A percentile compares a stretch with the other conserved stretches of the same genome.
phyloP scores from a whole-genome alignment of 2,329 filamentous ascomycete genomes.

The Pleomassaria siparia region DNA sequence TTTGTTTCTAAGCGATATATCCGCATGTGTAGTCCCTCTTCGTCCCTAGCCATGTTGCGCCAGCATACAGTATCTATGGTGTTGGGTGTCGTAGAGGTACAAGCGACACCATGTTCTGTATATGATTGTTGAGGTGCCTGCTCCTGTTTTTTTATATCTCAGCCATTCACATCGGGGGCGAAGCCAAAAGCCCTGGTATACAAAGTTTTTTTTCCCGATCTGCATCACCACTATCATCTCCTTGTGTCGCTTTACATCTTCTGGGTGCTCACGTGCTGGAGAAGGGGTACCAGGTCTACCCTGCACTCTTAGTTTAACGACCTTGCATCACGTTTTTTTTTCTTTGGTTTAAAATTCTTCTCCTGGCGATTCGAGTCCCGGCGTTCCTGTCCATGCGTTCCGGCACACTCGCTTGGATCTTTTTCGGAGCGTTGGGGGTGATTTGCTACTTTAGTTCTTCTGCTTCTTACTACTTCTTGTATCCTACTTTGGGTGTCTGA shows the following conservation, averaged over 20 bases:
- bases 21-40: background rate
- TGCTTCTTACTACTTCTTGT: slow-evolving; percentile 21
- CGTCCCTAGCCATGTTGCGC: background rate
- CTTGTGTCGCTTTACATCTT: slow-evolving; percentile 16
- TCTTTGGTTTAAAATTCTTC: slow-evolving; percentile 13
- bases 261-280: slow-evolving; percentile 20
- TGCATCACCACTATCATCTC: slow-evolving; percentile 2
- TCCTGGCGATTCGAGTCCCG: slow-evolving; percentile 10
- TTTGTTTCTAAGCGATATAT: background rate
- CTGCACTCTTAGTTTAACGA: slow-evolving; percentile 31
- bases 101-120: slow-evolving; percentile 24
- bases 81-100: slow-evolving; percentile 14
- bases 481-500: slow-evolving; percentile 20
- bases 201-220: background rate
- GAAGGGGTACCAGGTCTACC: slow-evolving; percentile 38
- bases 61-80: background rate
- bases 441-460: slow-evolving; percentile 4
- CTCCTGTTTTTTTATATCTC: slow-evolving; percentile 3
- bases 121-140: slow-evolving; percentile 19
- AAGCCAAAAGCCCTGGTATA: slow-evolving; percentile 11
- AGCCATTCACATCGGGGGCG: slow-evolving; percentile 18
- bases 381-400: slow-evolving; percentile 1
- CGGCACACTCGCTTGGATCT: slow-evolving; percentile 9
- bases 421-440: slow-evolving; percentile 11
- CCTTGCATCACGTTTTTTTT: slow-evolving; percentile 21